Evolutionary conservation across 179 eudicot genomes (phyloP), one percentile per base, ranked within the genome.

Genomic region (Camellia oleifera): DNA sequence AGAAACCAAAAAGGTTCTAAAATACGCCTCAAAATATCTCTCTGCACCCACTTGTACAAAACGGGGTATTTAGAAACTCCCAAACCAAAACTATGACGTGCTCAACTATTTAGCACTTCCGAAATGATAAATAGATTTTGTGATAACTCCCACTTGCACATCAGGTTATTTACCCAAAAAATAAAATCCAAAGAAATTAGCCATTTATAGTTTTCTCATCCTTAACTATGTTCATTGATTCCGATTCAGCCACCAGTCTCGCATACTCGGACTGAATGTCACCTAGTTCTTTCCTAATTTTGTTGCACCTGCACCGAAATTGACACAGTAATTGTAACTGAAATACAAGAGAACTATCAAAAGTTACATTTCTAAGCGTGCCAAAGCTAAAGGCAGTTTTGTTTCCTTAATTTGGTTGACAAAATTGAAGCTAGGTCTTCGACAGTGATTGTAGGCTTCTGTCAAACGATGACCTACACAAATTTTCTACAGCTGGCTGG

Each of bases 231-330:
- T 63, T 13, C 52, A 46, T 62, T 4, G 60, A 4, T 8, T 46
- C 78, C 18, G 60, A 60, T 72, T 79, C 77, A 20, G 58, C 70
- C 17, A 72, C 61, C 76, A 79, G 58, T 57, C n/a, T 17, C 18
- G 7, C 6, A 0, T 79, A 72, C 70, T 61, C 52, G 7, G 0
- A 67, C 71, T 72, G 71, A 26, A n/a, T 2, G 10, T 61, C 46
- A 4, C 61, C 81, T 7, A 72, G 81, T 72, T 72, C 77, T 7
- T 58, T 60, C 74, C 77, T 61, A 18, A 79, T 20, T 61, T 71
- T 20, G 60, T 13, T 70, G 23, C 18, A 61, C 76, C 81, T 79
- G 76, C 57, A 58, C 11, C 57, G 56, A 57, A 69, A 14, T 76
- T 5, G 53, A 69, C 26, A 74, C 3, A 42, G 53, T 42, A 40